Conservation (phyloP, 2,329 filamentous ascomycete species). For the Pyrenophora graminea region DNA sequence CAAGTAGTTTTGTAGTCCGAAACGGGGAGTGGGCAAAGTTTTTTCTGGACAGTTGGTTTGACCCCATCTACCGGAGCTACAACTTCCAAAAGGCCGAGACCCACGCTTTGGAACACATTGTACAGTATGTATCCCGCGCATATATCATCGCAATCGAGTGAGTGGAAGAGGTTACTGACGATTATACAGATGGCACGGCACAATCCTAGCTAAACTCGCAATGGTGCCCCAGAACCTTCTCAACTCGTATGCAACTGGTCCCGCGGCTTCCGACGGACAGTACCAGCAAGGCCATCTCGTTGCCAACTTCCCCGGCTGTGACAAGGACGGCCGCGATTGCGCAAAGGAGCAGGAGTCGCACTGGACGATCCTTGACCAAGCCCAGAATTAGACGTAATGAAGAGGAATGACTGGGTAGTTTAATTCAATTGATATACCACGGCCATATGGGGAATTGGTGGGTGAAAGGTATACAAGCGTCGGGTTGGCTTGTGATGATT, state of each 20-base stretch:
- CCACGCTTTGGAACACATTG: slow-evolving; percentile 75
- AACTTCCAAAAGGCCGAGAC: slow-evolving; percentile 95
- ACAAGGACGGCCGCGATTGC: slow-evolving; percentile 64
- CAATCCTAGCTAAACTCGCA: slow-evolving; percentile 85
- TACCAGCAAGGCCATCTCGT: slow-evolving; percentile 87
- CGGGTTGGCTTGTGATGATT: too few relatives aligned
- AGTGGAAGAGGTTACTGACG: slow-evolving; percentile 1
- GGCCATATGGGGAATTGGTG: too few relatives aligned
- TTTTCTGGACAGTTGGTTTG: slow-evolving; percentile 94
- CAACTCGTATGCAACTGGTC: slow-evolving; percentile 71
- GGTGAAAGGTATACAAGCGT: too few relatives aligned
- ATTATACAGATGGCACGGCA: slow-evolving; percentile 84
- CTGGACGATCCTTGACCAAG: slow-evolving; percentile 41
- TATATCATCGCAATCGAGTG: too few relatives aligned
- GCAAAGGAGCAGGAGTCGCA: slow-evolving; percentile 69
- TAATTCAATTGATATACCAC: too few relatives aligned
- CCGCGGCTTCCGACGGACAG: slow-evolving; percentile 52
- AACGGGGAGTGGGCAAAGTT: slow-evolving; percentile 91
- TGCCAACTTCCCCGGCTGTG: slow-evolving; percentile 77
- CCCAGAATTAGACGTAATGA: slow-evolving; percentile 6
- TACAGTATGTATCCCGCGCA: slow-evolving; percentile 47
- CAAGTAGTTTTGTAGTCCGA: slow-evolving; percentile 76
- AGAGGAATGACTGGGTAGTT: too few relatives aligned
- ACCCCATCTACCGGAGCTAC: slow-evolving; percentile 89
- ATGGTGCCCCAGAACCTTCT: slow-evolving; percentile 84